Evolutionary conservation across 2,329 filamentous ascomycete genomes (phyloP), one percentile per base, ranked within the genome.

Genomic region (Gyromitra esculenta): DNA sequence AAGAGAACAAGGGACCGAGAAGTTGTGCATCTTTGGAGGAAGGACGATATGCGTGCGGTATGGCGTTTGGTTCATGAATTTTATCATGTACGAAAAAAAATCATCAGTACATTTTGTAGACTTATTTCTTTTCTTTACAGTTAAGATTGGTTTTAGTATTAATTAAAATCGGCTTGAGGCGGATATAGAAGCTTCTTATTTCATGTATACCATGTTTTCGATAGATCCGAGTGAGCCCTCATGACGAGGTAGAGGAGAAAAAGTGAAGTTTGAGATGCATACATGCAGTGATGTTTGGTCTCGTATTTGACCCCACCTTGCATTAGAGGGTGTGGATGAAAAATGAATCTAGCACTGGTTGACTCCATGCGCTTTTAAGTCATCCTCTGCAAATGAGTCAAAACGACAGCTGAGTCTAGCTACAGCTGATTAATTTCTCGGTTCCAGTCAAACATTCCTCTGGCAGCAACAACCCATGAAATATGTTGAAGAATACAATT

Each of bases 71-170:
- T 45, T 52, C 56, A 74, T 69, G 56, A 69, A 56, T 69, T 68
- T 31, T 74, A 69, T 70, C 71, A 74, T 63, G 57, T 41, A n/a
- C 57, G n/a, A 54, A 69, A 65, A 65, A 64, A 70, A 57, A 35
- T 37, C 15, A 35, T 70, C 56, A 63, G 57, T 70, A 63, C n/a
- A 37, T 64, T 37, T 70, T 75, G 59, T 70, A 65, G 50, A 59
- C 66, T 57, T 69, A 60, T 74, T 67, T 68, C 31, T 41, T 74
- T 69, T 41, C 43, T 45, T 50, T 62, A 41, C 3, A 13, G 37
- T 67, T 45, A 63, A 37, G 41, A 39, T 18, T 6, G 21, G n/a
- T 54, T 41, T 13, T 41, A 62, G 43, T 45, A 56, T 21, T 62
- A 63, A 67, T 37, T 39, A 56, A 73, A 56, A 60, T 41, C 31